Evolutionary conservation across 2,329 filamentous ascomycete species (phyloP).

Genomic region (Apiospora koreana): DNA sequence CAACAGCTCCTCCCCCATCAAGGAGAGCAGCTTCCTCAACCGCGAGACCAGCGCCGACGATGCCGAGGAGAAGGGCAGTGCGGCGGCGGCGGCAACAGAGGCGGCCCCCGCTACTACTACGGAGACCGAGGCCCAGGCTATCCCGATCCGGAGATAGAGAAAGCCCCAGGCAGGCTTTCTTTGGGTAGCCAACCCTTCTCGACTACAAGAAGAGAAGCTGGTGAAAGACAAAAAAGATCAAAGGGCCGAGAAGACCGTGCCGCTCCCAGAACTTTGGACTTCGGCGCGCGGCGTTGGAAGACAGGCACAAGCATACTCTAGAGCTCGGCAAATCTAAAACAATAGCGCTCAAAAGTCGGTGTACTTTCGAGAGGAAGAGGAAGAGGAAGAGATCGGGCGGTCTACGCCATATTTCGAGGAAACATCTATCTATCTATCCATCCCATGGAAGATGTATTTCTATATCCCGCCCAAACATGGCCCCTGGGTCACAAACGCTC

Average conservation of each 20-base stretch:
- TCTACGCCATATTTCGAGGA: not conserved
- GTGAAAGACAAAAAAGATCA: not conserved
- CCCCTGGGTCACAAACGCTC: not conserved
- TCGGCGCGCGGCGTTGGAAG: not conserved
- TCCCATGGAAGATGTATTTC: not conserved
- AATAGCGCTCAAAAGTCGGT: constrained; percentile 1
- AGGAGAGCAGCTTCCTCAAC: constrained; percentile 86
- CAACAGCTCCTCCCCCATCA: constrained; percentile 77
- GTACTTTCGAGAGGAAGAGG: constrained; percentile 7
- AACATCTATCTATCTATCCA: not conserved
- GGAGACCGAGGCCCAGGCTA: constrained; percentile 43
- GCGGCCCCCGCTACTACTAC: constrained; percentile 28
- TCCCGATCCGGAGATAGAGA: constrained; percentile 64
- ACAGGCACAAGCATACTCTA: not conserved
- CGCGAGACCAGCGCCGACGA: constrained; percentile 75
- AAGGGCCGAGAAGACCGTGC: not conserved
- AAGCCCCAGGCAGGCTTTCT: not conserved
- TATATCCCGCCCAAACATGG: not conserved
- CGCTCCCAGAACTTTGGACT: not conserved
- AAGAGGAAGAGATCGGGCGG: constrained; percentile 7
- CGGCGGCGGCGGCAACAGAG: constrained; percentile 28
- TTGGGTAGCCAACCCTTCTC: not conserved
- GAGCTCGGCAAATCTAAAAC: not conserved
- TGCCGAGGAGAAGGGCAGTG: constrained; percentile 39
- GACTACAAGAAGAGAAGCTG: constrained; percentile 9